Base-by-base conservation (phyloP, 2,329 filamentous ascomycete species). In the Ceratocystis cacaofunesta region DNA sequence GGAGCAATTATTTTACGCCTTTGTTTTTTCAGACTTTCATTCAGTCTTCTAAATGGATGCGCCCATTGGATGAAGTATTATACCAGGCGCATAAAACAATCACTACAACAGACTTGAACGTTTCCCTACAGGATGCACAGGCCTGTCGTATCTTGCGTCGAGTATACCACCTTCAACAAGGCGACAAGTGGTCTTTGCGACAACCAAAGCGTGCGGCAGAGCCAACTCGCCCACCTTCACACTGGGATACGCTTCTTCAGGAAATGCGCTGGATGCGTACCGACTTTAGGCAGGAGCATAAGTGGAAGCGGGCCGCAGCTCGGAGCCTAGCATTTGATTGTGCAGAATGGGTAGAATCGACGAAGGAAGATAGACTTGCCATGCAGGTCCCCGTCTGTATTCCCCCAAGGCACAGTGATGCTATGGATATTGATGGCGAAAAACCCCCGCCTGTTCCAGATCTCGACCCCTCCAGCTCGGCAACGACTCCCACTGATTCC, bases 181-280 rank as follows among this genome's bases (percentile, higher is more conserved):
- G 87, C 41, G 91, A 95, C 70, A 88, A 92, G 71, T 97, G 94
- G 92, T 94, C 92, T 4, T 76, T 99, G 60, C 83, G 92, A 63
- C 94, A 99, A 72, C 85, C 92, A 55, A 90, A 95, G 72, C 87
- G 91, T 66, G 89, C 86, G 48, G 81, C 85, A 1, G 94, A 99
- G 74, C 92, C 92, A 3, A 80, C 83, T 3, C 84, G 90, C 46
- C 87, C 86, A 19, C 81, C 84, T 0, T 86, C 87, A 1, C 92
- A 97, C 70, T 89, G 87, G 83, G 94, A 99, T 75, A 82, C 92
- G 63, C 74, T 97, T 65, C 78, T 99, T 41, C 83, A 91, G 70
- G 92, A 99, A 77, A 90, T 92, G 83, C 95, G 92, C 74, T 97
- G 92, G 92, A 95, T 99, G 90, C 85, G 92, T 62, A 96, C 91